Evolutionary conservation across 2,329 filamentous ascomycete species (phyloP).

Genomic region (Ophiocordyceps australis): DNA sequence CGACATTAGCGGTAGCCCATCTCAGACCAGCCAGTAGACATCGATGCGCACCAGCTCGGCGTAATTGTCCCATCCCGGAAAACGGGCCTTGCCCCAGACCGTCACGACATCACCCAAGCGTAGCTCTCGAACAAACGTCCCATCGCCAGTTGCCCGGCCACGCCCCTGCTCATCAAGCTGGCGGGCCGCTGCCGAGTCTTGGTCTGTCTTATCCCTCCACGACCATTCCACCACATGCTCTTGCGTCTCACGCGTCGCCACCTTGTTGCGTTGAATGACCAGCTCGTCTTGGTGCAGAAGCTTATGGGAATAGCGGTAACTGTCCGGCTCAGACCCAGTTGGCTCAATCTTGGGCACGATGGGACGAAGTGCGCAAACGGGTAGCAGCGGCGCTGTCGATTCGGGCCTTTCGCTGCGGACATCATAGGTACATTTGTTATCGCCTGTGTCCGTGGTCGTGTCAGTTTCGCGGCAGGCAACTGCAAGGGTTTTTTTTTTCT

Average conservation of each 20-base stretch:
- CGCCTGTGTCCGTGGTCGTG: too few relatives aligned
- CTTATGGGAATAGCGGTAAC: conserved; percentile 15
- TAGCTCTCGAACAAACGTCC: conserved; percentile 35
- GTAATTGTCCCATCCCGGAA: conserved; percentile 32
- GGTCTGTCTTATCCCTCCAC: conserved; percentile 26
- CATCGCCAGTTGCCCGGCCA: conserved; percentile 29
- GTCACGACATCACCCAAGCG: conserved; percentile 43
- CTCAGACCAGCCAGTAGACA: conserved; percentile 40
- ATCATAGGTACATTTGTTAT: conserved; percentile 12
- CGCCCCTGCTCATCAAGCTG: conserved; percentile 24
- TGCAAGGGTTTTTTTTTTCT: too few relatives aligned
- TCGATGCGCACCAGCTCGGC: conserved; percentile 31
- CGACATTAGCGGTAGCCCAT: too few relatives aligned
- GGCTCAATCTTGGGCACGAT: conserved; percentile 14
- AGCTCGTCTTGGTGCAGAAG: conserved; percentile 15
- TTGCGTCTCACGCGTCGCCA: conserved; percentile 13
- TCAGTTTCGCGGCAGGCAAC: too few relatives aligned
- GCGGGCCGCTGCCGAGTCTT: conserved; percentile 19
- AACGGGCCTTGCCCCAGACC: conserved; percentile 41
- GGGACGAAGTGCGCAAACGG: conserved; percentile 17
- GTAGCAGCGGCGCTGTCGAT: conserved; percentile 7
- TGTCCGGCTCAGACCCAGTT: not conserved
- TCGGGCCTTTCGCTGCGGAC: conserved; percentile 7
- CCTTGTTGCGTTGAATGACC: conserved; percentile 28
- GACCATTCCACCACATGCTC: conserved; percentile 34